phyloP scores from a whole-genome alignment of 345 rosid species.

The Heritiera littoralis region DNA sequence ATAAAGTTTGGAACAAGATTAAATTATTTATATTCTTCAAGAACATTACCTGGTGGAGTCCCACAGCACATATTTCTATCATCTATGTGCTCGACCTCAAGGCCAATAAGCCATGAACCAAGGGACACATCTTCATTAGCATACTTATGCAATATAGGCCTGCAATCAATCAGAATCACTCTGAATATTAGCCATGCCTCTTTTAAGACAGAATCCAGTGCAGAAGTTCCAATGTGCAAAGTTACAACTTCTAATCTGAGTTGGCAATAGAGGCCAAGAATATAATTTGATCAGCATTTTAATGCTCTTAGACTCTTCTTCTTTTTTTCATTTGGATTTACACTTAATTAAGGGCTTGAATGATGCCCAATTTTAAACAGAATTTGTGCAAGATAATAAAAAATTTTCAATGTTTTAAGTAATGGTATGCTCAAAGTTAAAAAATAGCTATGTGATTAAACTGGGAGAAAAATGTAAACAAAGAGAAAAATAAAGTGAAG shows the following conservation, averaged over 20 bases:
- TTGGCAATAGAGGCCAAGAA: not conserved
- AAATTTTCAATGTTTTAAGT: not conserved
- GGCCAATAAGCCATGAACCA: constrained; percentile 96
- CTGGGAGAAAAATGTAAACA: too few species aligned
- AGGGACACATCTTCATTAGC: constrained; percentile 97
- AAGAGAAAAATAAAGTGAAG: not conserved
- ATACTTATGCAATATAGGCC: constrained; percentile 86
- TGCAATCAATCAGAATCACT: constrained; percentile 37
- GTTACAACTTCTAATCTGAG: not conserved
- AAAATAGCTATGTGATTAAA: not conserved
- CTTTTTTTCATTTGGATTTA: constrained; percentile 3
- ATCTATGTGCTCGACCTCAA: constrained; percentile 93
- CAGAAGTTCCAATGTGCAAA: constrained; percentile 6
- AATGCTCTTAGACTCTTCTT: not conserved
- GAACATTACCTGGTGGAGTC: constrained; percentile 84
- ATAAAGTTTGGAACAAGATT: not conserved
- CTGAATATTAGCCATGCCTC: constrained; percentile 11
- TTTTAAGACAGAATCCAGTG: not conserved
- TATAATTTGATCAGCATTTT: not conserved
- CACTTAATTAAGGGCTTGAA: not conserved
- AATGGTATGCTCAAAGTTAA: not conserved
- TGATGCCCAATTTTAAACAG: not conserved
- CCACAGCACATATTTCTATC: constrained; percentile 89
- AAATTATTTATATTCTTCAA: constrained; percentile 12
- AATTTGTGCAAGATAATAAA: not conserved